A percentile compares a stretch with the other conserved stretches of the same genome.
Conservation (phyloP, 305 asterid genomes). For the Euphrasia arctica region DNA sequence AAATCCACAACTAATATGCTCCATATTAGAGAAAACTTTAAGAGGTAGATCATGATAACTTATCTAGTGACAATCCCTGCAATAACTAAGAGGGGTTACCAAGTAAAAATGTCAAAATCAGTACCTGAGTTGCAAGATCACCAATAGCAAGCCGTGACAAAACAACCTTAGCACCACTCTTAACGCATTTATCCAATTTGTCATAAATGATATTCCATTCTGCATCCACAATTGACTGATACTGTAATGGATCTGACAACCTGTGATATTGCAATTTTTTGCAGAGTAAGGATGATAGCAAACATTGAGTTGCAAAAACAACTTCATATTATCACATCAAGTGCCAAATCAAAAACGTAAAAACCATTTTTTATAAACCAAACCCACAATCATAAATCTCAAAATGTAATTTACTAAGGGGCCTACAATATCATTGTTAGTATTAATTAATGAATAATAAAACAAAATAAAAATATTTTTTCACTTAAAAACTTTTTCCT, state of each 20-base stretch:
- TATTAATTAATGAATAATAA: no score
- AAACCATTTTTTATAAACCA: no score
- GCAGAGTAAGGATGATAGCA: neutral
- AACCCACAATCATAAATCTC: no score
- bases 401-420: no score
- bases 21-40: neutral
- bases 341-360: no score
- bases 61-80: neutral
- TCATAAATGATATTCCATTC: constrained; percentile 95
- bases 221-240: constrained; percentile 94
- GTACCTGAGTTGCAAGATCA: constrained; percentile 89
- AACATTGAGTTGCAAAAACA: neutral
- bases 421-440: no score
- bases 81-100: neutral
- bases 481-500: no score
- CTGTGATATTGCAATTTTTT: constrained; percentile 26
- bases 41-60: neutral
- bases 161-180: constrained; percentile 89
- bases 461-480: no score
- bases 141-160: constrained; percentile 92
- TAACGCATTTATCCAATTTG: constrained; percentile 84
- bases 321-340: neutral
- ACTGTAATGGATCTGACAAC: constrained; percentile 58
- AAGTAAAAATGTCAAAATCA: constrained; percentile 7
- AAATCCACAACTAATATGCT: neutral